A percentile compares a stretch with the other conserved stretches of the same genome.
phyloP scores from a whole-genome alignment of 129 eudicot species.

The Helianthus tuberosus region DNA sequence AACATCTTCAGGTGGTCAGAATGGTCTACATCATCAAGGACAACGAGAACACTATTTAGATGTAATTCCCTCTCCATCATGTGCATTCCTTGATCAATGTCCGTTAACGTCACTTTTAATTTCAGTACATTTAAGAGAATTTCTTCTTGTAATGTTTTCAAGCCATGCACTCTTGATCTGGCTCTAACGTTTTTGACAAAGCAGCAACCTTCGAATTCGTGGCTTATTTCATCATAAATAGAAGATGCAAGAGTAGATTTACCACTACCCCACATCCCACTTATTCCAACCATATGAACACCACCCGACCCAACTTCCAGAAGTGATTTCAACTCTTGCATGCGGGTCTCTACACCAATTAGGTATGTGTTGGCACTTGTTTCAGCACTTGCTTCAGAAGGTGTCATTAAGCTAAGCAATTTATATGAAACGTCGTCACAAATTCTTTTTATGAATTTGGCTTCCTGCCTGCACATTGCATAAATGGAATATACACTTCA shows the following conservation, averaged over 20 bases:
- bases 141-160: background rate
- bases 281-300: slow-evolving; percentile 27
- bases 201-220: slow-evolving; percentile 21
- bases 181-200: background rate
- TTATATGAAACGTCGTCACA: background rate
- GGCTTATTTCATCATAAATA: slow-evolving; percentile 9
- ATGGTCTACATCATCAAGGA: too few species aligned
- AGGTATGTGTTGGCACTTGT: background rate
- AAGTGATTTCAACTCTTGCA: background rate
- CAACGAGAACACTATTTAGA: too few species aligned
- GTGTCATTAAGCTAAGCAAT: slow-evolving; percentile 1
- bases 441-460: slow-evolving; percentile 14
- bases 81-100: too few species aligned
- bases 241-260: slow-evolving; percentile 30
- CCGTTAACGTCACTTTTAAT: too few species aligned
- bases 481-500: too few species aligned
- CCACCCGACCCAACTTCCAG: slow-evolving; percentile 17
- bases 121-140: too few species aligned
- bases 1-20: too few species aligned
- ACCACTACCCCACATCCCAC: slow-evolving; percentile 32
- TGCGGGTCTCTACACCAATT: too few species aligned
- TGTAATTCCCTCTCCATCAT: too few species aligned
- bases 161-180: background rate
- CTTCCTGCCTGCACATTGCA: slow-evolving; percentile 17
- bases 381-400: background rate